These are phyloP conservation scores for Fomitopsis pulvina DNA, from an alignment of 768 basidiomycete species.

Conservation along the genomic window DNA sequence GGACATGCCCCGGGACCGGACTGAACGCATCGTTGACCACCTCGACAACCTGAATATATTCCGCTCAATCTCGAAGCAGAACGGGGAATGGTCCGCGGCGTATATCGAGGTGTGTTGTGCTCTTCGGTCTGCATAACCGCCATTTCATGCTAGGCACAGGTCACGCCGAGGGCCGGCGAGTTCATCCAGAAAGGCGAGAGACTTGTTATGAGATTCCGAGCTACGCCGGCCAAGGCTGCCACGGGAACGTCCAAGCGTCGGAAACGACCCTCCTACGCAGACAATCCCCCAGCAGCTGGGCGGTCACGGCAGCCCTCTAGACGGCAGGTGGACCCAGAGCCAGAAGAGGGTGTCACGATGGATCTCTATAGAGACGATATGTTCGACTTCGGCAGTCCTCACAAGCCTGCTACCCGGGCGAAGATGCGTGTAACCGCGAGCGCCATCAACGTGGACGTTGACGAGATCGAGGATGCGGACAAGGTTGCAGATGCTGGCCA, in stretches of 20 bases:
- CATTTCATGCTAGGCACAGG: background rate
- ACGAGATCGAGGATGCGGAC: constrained; percentile 13
- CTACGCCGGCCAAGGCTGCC: background rate
- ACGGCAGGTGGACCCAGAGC: background rate
- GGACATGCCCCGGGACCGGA: constrained; percentile 40
- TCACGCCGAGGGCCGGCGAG: background rate
- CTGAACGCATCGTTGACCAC: constrained; percentile 36
- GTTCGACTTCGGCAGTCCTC: constrained; percentile 2
- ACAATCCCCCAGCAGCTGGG: background rate
- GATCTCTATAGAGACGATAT: constrained; percentile 6
- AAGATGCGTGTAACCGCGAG: background rate
- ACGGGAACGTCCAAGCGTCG: background rate
- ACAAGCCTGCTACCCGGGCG: background rate
- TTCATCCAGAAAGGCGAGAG: background rate
- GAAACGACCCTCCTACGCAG: background rate
- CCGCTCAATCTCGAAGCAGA: background rate
- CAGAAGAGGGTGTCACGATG: background rate
- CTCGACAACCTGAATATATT: background rate
- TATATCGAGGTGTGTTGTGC: constrained; percentile 2
- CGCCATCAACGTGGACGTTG: constrained; percentile 1
- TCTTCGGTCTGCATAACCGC: background rate
- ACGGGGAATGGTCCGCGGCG: background rate
- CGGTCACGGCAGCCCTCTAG: constrained; percentile 1
- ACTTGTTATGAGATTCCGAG: constrained; percentile 1
- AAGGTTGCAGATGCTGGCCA: background rate